Percentiles rank a stretch among this genome's conserved stretches.
Conservation (phyloP, 1,284 basidiomycete genomes). For the Cutaneotrichosporon daszewskae region DNA sequence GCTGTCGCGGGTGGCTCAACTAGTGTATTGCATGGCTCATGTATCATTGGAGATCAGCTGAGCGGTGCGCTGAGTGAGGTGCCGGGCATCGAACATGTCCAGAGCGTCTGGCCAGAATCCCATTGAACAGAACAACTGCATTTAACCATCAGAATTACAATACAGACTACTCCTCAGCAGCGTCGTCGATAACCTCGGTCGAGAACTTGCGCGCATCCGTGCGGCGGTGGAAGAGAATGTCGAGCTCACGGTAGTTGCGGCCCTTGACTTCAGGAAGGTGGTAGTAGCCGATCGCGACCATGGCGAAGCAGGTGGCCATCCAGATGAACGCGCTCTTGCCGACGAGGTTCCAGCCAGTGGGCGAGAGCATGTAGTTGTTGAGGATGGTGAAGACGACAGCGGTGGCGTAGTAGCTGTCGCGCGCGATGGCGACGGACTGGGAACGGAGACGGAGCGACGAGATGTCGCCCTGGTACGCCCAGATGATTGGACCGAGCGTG, state of each 20-base stretch:
- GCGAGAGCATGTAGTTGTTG: slow-evolving; percentile 32
- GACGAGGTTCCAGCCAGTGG: slow-evolving; percentile 27
- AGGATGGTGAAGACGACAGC: slow-evolving; percentile 30
- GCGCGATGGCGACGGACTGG: slow-evolving; percentile 35
- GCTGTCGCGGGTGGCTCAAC: slow-evolving; percentile 85
- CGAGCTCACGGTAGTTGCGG: slow-evolving; percentile 45
- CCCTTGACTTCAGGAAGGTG: slow-evolving; percentile 46
- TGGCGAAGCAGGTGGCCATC: slow-evolving; percentile 30
- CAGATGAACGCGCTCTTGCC: slow-evolving; percentile 46
- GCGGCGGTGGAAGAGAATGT: slow-evolving; percentile 43
- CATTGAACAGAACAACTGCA: no score
- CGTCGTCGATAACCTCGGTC: slow-evolving; percentile 26
- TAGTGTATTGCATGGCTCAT: no score
- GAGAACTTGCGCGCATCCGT: slow-evolving; percentile 43
- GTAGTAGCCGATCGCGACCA: slow-evolving; percentile 25
- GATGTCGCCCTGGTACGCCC: slow-evolving; percentile 11
- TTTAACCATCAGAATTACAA: not conserved
- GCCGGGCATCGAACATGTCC: no score
- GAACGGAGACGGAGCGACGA: slow-evolving; percentile 35
- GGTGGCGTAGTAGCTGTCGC: slow-evolving; percentile 46
- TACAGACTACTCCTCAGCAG: not conserved
- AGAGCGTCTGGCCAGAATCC: no score
- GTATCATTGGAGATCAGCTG: no score
- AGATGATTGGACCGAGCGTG: slow-evolving; percentile 26
- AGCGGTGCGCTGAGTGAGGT: no score